Conservation (phyloP, 306 rosid genomes). For the Ochetophila trinervis region DNA sequence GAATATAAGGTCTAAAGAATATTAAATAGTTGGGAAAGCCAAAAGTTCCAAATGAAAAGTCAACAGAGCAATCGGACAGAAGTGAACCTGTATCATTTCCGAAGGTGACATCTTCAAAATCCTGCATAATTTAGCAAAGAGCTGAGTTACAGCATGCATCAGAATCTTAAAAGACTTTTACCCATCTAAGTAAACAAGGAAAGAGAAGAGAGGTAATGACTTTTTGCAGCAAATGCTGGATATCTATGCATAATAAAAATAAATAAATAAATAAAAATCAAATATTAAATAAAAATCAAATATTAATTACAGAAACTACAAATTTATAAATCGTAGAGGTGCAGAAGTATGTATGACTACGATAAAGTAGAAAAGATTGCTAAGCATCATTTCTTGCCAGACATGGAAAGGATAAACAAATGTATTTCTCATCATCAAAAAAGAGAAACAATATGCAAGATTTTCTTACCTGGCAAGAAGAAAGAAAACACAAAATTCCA, state of each 20-base stretch:
- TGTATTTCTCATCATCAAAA: background rate
- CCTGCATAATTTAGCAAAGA: conserved; percentile 60
- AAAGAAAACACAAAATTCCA: background rate
- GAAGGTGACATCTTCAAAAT: conserved; percentile 36
- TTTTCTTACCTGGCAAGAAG: background rate
- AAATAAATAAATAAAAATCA: too few species aligned
- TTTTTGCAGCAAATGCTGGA: background rate
- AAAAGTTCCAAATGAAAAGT: conserved; percentile 1
- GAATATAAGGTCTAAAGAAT: background rate
- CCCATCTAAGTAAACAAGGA: background rate
- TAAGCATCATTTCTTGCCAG: background rate
- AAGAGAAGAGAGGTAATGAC: too few species aligned
- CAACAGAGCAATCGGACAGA: conserved; percentile 5
- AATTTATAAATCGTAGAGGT: background rate
- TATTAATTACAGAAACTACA: too few species aligned
- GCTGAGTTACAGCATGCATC: conserved; percentile 26
- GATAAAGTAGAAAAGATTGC: conserved; percentile 1
- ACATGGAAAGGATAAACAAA: background rate
- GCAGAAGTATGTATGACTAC: background rate
- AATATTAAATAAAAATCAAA: background rate
- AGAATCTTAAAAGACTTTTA: conserved; percentile 7
- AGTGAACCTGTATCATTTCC: conserved; percentile 77
- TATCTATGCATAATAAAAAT: too few species aligned
- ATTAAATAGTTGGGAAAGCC: background rate
- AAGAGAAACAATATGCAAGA: background rate